A percentile compares a stretch with the other conserved stretches of the same genome.
Evolutionary conservation across 2,329 filamentous ascomycete genomes (phyloP).

Genomic region (Penicillium brasilianum): DNA sequence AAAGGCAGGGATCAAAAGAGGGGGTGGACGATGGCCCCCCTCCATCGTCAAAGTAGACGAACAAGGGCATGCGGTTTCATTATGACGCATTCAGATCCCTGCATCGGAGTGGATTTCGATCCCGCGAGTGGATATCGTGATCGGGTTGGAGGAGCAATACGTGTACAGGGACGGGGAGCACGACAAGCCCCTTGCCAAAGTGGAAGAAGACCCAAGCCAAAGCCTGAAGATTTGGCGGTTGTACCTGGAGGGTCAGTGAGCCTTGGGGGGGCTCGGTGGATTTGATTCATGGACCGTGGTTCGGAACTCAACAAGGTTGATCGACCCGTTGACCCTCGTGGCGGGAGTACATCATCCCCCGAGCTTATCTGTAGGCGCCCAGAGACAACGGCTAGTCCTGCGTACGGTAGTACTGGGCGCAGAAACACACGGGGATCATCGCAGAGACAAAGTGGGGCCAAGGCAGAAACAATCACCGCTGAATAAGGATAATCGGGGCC

Average conservation of each 20-base stretch:
- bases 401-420: not conserved
- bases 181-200: not conserved
- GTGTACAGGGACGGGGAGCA: not conserved
- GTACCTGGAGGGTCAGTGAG: not conserved
- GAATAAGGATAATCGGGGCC: not conserved
- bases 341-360: constrained; percentile 15
- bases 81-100: constrained; percentile 28
- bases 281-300: constrained; percentile 10
- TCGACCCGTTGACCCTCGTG: constrained; percentile 29
- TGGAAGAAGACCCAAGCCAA: not conserved
- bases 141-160: not conserved
- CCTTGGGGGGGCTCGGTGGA: not conserved
- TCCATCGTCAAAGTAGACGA: constrained; percentile 14
- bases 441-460: not conserved
- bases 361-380: constrained; percentile 33
- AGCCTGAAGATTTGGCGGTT: not conserved
- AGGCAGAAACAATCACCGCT: not conserved
- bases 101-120: constrained; percentile 26
- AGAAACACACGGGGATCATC: not conserved
- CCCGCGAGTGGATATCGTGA: constrained; percentile 14
- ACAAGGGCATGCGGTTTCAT: constrained; percentile 24
- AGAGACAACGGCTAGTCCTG: not conserved
- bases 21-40: constrained; percentile 10
- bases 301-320: constrained; percentile 25
- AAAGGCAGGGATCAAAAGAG: constrained; percentile 31